Evolutionary conservation across 78 protist species (phyloP).

Genomic region (Monocercomonoides exilis): DNA sequence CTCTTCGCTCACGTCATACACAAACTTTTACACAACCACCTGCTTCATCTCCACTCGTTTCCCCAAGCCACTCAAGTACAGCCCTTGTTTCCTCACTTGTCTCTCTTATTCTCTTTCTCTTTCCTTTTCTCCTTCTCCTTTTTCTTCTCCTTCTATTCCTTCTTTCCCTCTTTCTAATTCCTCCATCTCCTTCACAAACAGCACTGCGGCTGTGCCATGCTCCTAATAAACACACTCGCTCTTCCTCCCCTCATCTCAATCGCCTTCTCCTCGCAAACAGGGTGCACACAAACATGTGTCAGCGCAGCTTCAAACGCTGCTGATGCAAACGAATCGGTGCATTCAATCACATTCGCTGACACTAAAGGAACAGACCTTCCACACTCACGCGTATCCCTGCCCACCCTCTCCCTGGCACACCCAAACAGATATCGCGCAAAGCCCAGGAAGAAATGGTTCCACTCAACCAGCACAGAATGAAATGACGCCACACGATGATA

Average conservation of each 20-base stretch:
- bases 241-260: no score
- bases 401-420: neutral
- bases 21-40: neutral
- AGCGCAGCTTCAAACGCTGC: neutral
- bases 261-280: no score
- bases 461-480: neutral
- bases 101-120: no score
- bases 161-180: no score
- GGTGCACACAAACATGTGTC: neutral
- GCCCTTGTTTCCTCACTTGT: no score
- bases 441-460: neutral
- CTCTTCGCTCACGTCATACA: neutral
- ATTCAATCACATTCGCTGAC: neutral
- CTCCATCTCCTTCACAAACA: constrained; percentile 1
- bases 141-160: no score
- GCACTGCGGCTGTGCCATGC: neutral
- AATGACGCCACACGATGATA: neutral
- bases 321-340: neutral
- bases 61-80: no score
- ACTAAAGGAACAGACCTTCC: no score
- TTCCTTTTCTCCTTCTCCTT: no score
- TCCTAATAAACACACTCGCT: no score
- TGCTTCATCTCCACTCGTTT: no score
- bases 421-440: neutral
- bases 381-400: no score